phyloP scores from a whole-genome alignment of 495 filamentous ascomycete species.

The Rhizodiscina lignyota region DNA sequence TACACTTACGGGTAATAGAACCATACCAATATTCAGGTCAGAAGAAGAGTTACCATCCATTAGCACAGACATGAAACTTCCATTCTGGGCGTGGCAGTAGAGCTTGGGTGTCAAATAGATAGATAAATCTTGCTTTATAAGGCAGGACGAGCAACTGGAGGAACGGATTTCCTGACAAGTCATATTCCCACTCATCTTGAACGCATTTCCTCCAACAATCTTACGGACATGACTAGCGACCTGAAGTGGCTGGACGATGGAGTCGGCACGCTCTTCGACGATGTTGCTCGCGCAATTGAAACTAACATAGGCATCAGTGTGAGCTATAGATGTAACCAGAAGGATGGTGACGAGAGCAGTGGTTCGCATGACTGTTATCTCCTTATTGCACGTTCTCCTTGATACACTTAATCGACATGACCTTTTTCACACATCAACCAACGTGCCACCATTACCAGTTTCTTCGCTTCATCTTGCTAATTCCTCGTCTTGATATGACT shows the following conservation, averaged over 20 bases:
- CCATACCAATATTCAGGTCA: slow-evolving; percentile 17
- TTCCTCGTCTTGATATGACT: no score
- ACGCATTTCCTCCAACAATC: slow-evolving; percentile 60
- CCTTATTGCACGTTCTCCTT: no score
- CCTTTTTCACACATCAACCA: no score
- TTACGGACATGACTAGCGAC: slow-evolving; percentile 55
- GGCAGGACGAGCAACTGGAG: slow-evolving; percentile 52
- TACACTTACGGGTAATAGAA: no score
- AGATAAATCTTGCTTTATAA: slow-evolving; percentile 47
- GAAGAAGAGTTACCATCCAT: slow-evolving; percentile 43
- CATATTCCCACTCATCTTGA: slow-evolving; percentile 40
- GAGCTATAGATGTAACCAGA: no score
- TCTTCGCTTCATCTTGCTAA: no score
- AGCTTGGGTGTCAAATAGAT: slow-evolving; percentile 66
- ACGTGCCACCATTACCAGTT: no score
- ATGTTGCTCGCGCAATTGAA: slow-evolving; percentile 10
- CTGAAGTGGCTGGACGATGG: slow-evolving; percentile 42
- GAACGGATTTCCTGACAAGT: slow-evolving; percentile 33
- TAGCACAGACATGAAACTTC: slow-evolving; percentile 47
- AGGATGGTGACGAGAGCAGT: no score
- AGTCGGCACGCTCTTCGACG: slow-evolving; percentile 49
- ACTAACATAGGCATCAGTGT: background rate
- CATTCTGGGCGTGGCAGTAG: slow-evolving; percentile 47
- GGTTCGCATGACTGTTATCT: no score
- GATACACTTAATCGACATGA: no score